Evolutionary conservation across 2,329 filamentous ascomycete genomes (phyloP).

Genomic region (Botryotinia narcissicola): DNA sequence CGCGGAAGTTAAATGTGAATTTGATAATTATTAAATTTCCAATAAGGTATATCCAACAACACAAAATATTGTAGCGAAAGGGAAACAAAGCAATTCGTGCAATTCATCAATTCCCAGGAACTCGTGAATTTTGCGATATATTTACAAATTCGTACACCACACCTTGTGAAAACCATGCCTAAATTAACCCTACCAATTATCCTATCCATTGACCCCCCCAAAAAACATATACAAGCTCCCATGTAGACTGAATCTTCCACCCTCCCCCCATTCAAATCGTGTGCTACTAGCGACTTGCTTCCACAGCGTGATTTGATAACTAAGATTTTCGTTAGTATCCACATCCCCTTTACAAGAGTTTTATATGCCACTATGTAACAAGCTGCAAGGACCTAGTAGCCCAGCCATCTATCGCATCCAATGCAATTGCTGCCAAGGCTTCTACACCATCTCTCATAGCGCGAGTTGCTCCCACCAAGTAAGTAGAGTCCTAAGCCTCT

Average conservation of each 20-base stretch:
- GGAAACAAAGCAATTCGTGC: not conserved
- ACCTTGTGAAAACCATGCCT: not conserved
- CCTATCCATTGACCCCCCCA: not conserved
- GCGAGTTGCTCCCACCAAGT: not conserved
- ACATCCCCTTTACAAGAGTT: accelerated
- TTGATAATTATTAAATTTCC: not conserved
- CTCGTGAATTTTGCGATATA: not conserved
- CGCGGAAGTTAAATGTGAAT: not conserved
- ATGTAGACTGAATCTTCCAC: not conserved
- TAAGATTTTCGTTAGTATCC: not conserved
- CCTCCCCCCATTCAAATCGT: not conserved
- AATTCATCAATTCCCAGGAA: not conserved
- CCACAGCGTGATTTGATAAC: not conserved
- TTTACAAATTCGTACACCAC: not conserved
- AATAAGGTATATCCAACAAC: not conserved
- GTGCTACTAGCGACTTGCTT: not conserved
- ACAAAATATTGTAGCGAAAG: not conserved
- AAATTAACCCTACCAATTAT: not conserved
- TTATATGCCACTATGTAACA: not conserved
- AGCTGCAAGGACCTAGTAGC: not conserved
- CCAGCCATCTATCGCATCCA: not conserved
- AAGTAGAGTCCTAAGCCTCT: not conserved
- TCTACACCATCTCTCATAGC: not conserved
- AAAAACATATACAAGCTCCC: not conserved
- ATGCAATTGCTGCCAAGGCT: not conserved